These are phyloP conservation scores for Acacia melanoxylon DNA, from an alignment of 306 rosid species.

Conservation along the genomic window DNA sequence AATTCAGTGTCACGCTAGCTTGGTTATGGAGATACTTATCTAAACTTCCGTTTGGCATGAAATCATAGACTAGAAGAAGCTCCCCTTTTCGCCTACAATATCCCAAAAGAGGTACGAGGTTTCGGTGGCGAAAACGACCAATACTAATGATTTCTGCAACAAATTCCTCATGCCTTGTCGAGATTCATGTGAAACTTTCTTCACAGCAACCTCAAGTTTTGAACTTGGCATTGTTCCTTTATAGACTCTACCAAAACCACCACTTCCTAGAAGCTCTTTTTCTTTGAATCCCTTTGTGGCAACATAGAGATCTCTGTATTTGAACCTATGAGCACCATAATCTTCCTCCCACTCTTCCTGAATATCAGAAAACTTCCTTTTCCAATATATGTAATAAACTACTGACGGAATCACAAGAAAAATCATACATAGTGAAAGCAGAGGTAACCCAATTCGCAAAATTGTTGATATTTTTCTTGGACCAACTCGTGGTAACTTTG, in stretches of 20 bases:
- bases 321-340: constrained; percentile 63
- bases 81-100: constrained; percentile 62
- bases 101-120: constrained; percentile 62
- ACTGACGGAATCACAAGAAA: constrained; percentile 17
- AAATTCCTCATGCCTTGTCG: constrained; percentile 71
- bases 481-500: constrained; percentile 39
- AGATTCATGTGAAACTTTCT: constrained; percentile 62
- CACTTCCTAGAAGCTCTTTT: constrained; percentile 51
- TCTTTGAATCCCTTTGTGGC: constrained; percentile 74
- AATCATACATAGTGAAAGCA: constrained; percentile 18
- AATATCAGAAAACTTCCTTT: constrained; percentile 44
- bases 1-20: constrained; percentile 40
- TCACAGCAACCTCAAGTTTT: constrained; percentile 61
- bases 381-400: constrained; percentile 31
- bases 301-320: constrained; percentile 47
- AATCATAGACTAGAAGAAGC: constrained; percentile 63
- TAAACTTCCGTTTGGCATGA: constrained; percentile 74
- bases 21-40: constrained; percentile 45
- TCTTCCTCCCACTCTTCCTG: constrained; percentile 71
- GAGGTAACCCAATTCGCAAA: constrained; percentile 30
- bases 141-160: constrained; percentile 62
- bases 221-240: constrained; percentile 56
- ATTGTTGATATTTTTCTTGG: background rate
- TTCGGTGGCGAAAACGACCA: constrained; percentile 64
- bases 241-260: constrained; percentile 76